These are phyloP conservation scores for Pogostemon cablin DNA, from an alignment of 257 asterid species.

Conservation along the genomic window DNA sequence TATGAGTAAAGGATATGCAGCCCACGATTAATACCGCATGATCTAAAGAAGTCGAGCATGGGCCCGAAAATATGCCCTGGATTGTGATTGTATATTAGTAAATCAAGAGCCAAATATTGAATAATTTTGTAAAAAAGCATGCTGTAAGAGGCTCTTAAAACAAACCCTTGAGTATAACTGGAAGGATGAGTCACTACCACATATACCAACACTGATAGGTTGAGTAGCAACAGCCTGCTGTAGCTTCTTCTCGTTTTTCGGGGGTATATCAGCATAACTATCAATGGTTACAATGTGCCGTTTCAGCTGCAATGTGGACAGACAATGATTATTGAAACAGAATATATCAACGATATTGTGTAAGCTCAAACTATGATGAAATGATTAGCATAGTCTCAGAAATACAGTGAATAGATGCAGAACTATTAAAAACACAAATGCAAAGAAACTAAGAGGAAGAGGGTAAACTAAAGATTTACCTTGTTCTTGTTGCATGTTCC, in stretches of 20 bases:
- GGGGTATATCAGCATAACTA: conserved; percentile 66
- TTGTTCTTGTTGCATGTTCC: conserved; percentile 63
- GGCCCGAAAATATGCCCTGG: conserved; percentile 91
- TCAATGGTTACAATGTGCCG: conserved; percentile 81
- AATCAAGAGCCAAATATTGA: background rate
- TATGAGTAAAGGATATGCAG: too few species aligned
- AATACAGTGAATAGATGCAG: too few species aligned
- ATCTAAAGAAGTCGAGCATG: conserved; percentile 79
- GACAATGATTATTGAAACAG: background rate
- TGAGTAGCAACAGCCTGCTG: conserved; percentile 78
- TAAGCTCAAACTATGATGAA: too few species aligned
- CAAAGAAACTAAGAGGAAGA: too few species aligned
- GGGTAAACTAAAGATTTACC: conserved; percentile 37
- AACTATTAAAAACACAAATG: too few species aligned
- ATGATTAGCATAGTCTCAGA: too few species aligned
- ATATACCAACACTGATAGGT: conserved; percentile 93
- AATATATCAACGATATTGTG: background rate
- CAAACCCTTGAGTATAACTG: conserved; percentile 82
- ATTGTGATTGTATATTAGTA: conserved; percentile 13
- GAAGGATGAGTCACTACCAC: conserved; percentile 76
- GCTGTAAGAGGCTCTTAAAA: background rate
- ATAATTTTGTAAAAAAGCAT: too few species aligned
- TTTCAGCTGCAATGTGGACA: conserved; percentile 57
- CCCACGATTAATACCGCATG: conserved; percentile 95
- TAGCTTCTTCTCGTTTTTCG: conserved; percentile 65